A percentile compares a stretch with the other conserved stretches of the same genome.
Evolutionary conservation across 495 filamentous ascomycete genomes (phyloP).

Genomic region (Lophium mytilinum): DNA sequence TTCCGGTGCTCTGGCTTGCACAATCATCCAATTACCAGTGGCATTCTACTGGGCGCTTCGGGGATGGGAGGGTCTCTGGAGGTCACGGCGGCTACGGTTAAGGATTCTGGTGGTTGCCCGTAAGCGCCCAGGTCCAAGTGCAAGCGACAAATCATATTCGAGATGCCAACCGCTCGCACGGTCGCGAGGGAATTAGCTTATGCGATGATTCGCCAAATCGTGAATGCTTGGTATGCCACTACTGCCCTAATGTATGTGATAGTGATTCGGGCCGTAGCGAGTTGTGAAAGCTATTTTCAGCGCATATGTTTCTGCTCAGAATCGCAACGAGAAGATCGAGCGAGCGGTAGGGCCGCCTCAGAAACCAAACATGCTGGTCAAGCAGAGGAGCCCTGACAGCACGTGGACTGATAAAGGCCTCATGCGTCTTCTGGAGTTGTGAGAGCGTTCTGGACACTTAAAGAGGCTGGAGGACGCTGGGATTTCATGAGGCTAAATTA

Average conservation of each 20-base stretch:
- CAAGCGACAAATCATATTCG: slow-evolving; percentile 9
- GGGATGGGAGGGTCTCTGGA: slow-evolving; percentile 1
- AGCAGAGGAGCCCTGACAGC: too few species aligned
- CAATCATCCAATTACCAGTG: slow-evolving; percentile 19
- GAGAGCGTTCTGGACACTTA: too few species aligned
- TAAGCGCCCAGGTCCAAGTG: slow-evolving; percentile 22
- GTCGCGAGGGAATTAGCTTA: not conserved
- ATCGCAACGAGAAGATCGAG: not conserved
- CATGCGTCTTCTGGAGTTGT: too few species aligned
- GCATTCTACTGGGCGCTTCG: slow-evolving; percentile 22
- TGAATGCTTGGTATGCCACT: slow-evolving; percentile 15
- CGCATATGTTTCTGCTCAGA: not conserved
- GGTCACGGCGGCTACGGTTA: slow-evolving; percentile 12
- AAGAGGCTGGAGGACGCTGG: too few species aligned
- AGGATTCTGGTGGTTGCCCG: slow-evolving; percentile 23
- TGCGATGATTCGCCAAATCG: slow-evolving; percentile 11
- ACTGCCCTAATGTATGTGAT: slow-evolving; percentile 23
- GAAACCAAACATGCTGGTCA: slow-evolving; percentile 1
- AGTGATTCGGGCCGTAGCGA: slow-evolving; percentile 21
- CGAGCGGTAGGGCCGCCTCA: not conserved
- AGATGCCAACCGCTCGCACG: too few species aligned
- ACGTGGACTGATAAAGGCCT: too few species aligned
- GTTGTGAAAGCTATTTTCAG: slow-evolving; percentile 22
- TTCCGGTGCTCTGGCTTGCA: slow-evolving; percentile 11
- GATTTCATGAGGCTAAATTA: too few species aligned